Conservation (phyloP, 306 rosid species). For the Acacia acuminata region DNA sequence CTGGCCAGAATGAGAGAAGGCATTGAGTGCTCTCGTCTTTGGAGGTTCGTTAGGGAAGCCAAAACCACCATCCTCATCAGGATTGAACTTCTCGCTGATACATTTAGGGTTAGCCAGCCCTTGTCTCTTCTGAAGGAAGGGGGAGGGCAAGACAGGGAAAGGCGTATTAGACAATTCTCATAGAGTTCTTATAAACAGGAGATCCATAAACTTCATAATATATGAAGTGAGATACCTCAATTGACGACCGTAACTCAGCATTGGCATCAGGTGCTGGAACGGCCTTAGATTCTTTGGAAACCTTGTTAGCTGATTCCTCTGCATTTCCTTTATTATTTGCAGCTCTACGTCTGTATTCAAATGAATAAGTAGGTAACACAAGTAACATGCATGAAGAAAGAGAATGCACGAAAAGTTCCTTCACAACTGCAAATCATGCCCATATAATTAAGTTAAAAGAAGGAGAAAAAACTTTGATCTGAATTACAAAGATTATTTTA, state of each 20-base stretch:
- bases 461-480: background rate
- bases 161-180: constrained; percentile 21
- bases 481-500: background rate
- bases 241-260: constrained; percentile 59
- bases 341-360: constrained; percentile 54
- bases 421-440: constrained; percentile 3
- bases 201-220: constrained; percentile 15
- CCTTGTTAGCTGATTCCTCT: constrained; percentile 41
- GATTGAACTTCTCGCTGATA: constrained; percentile 55
- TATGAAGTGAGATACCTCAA: constrained; percentile 45
- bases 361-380: constrained; percentile 26
- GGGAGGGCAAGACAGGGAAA: background rate
- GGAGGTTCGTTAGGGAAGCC: constrained; percentile 66
- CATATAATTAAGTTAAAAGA: background rate
- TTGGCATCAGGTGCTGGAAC: constrained; percentile 62
- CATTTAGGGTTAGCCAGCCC: constrained; percentile 48
- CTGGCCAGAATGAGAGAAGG: constrained; percentile 59
- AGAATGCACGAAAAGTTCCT: background rate
- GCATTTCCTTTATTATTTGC: constrained; percentile 43
- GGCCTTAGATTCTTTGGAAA: constrained; percentile 51
- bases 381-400: constrained; percentile 6
- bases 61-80: constrained; percentile 54
- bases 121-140: constrained; percentile 50
- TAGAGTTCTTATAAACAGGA: background rate
- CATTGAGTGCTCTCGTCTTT: constrained; percentile 35